Base-by-base conservation (phyloP, 1,139 yeast species). In the Blastobotrys serpentis region DNA sequence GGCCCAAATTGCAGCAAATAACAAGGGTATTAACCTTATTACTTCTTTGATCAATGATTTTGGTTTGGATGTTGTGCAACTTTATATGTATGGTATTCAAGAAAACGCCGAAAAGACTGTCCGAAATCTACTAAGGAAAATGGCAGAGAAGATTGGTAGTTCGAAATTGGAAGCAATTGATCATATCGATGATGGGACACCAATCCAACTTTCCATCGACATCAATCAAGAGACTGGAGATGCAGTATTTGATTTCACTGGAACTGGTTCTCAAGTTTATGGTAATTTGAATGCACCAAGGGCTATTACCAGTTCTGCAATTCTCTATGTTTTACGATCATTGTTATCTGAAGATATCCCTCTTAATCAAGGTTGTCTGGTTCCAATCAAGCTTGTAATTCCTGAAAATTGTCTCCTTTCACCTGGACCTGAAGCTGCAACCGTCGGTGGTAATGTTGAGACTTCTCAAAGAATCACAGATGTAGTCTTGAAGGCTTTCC, bases 401-500 rank as follows among this genome's bases (percentile, higher is more conserved):
- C 85, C 95, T 30, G 78, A 78, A 45, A 85, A 85, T 0, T 78
- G 87, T 1, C 74, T 87, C 4, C 74, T 87, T 19, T 74, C 82
- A 42, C 95, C 95, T 2, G 74, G 83, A 1, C 75, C 73, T 36
- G 87, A 84, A 43, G 92, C 92, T 16, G 96, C 95, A 1, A 89
- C 85, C 3, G 94, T 86, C 8, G 96, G 95, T 26, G 95, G 95
- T 5, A 87, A 86, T 63, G 94, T 86, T n/a, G 84, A 84, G 65
- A 86, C 95, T 0, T 81, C 92, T 1, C 95, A 87, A 66, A 74
- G 95, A 53, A 81, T 87, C 39, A 85, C 88, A 1, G 95, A 86
- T 66, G 89, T 84, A 2, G 76, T 86, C 51, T 72, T 87, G 58
- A 80, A 79, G 58, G 88, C 95, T 0, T 86, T 86, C 62, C 75